Base-by-base conservation (phyloP, 2,329 filamentous ascomycete species). In the Stemphylium beticola region DNA sequence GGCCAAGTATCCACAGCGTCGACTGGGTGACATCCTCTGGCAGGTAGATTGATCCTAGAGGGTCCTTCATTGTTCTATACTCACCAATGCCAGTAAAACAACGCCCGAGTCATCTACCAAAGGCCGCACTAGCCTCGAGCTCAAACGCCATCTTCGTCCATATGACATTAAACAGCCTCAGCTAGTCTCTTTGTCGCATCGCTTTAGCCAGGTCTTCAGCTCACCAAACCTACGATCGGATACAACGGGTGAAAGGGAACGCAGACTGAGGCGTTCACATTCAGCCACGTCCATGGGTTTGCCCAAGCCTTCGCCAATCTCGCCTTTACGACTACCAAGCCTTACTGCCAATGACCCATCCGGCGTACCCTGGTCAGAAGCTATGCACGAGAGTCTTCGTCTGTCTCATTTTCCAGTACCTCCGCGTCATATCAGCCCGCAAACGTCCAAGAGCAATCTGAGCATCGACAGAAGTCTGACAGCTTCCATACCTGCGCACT, bases 1-100 rank as follows among this genome's bases (percentile, higher is more conserved):
- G 73, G 33, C 60, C 67, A 4, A 75, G 73, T 44, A 63, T 75
- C 33, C 72, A 73, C 49, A 74, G 68, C 48, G 64, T 75, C 31
- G 66, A 73, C 2, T 75, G 73, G 72, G 62, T 64, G 0, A 57
- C 70, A 0, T 67, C 71, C 2, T 62, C 66, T 32, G 60, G 55
- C 45, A 70, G 68, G 71, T 71, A 11, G 59, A 61, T 22, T n/a
- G 10, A 22, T 4, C 8, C 43, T 14, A 31, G 9, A 31, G n/a
- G 0, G 3, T 20, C 1, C 2, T 14, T 4, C 34, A 17, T 31
- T 34, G 6, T 3, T 10, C 31, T 4, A 32, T 39, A 41, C 61
- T 72, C 8, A 72, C 33, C 8, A 18, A 18, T 8, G 2, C 11
- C 41, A 73, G 69, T 43, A 72, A 67, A 62, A 53, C 57, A 40